Conservation (phyloP, 2,329 filamentous ascomycete genomes). For the Trichoderma sp. region DNA sequence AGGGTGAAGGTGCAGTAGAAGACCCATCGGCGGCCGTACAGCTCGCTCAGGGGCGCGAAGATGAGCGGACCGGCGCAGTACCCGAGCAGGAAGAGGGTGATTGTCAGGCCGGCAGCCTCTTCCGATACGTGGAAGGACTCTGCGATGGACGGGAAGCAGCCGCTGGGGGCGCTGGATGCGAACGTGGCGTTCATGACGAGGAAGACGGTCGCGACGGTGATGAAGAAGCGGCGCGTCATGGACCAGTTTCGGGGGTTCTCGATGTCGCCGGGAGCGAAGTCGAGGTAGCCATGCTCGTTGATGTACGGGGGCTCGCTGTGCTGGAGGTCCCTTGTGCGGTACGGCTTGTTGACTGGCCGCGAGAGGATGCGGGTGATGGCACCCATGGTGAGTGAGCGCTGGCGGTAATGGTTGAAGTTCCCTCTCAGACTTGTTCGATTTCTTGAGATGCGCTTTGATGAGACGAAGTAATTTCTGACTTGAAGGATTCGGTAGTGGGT, state of each 20-base stretch:
- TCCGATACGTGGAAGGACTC: conserved; percentile 49
- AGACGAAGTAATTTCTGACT: not conserved
- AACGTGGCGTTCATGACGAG: conserved; percentile 60
- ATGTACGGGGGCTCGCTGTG: conserved; percentile 43
- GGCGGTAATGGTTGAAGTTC: not conserved
- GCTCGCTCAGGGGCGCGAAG: conserved; percentile 60
- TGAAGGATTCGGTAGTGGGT: not conserved
- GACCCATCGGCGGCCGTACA: conserved; percentile 58
- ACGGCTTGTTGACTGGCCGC: conserved; percentile 56
- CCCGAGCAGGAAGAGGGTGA: conserved; percentile 57
- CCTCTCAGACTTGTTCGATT: not conserved
- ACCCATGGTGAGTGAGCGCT: conserved; percentile 11
- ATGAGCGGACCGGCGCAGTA: conserved; percentile 62
- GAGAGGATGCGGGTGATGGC: conserved; percentile 47
- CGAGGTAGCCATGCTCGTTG: conserved; percentile 53
- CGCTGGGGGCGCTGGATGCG: conserved; percentile 44
- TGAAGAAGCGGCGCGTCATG: conserved; percentile 42
- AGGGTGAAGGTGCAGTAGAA: conserved; percentile 53
- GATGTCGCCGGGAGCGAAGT: conserved; percentile 54
- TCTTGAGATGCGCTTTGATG: not conserved
- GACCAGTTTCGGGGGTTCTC: conserved; percentile 56
- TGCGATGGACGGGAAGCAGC: conserved; percentile 39
- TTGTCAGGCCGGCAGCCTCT: conserved; percentile 52
- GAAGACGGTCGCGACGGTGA: conserved; percentile 48
- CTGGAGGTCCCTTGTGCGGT: conserved; percentile 44